Percentiles rank a stretch among this genome's conserved stretches.
These are phyloP conservation scores for Jamesozyma piceae DNA, from an alignment of 805 yeast genomes.

Conservation along the genomic window DNA sequence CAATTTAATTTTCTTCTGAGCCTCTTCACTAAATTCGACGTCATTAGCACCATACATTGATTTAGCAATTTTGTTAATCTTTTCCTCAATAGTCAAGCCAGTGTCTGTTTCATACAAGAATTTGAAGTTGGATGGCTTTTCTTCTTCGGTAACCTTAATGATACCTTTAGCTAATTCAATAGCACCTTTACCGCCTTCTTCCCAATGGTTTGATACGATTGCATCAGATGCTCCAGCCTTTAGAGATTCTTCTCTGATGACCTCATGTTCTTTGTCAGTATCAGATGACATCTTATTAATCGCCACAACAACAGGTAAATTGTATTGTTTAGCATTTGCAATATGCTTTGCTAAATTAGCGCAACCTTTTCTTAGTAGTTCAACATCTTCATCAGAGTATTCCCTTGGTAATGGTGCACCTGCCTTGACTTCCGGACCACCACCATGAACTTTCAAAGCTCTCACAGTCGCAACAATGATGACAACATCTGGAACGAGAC, in stretches of 20 bases:
- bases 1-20: conserved; percentile 68
- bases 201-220: conserved; percentile 79
- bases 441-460: conserved; percentile 80
- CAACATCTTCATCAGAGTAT: conserved; percentile 63
- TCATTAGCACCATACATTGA: conserved; percentile 89
- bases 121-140: conserved; percentile 33
- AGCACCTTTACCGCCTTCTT: conserved; percentile 78
- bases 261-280: conserved; percentile 56
- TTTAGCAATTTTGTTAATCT: conserved; percentile 67
- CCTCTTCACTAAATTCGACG: conserved; percentile 74
- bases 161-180: conserved; percentile 64
- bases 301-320: conserved; percentile 75
- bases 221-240: conserved; percentile 76
- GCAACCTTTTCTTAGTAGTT: conserved; percentile 59
- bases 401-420: conserved; percentile 71
- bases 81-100: conserved; percentile 61
- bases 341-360: conserved; percentile 72
- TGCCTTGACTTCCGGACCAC: conserved; percentile 81
- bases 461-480: conserved; percentile 78
- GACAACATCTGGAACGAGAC: conserved; percentile 65
- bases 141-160: conserved; percentile 47
- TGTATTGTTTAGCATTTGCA: conserved; percentile 58
- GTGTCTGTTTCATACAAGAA: conserved; percentile 51
- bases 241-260: conserved; percentile 56
- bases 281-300: conserved; percentile 72